Evolutionary conservation across 1,139 yeast genomes (phyloP), one percentile per base, ranked within the genome.

Genomic region (Blastobotrys capitulatus): DNA sequence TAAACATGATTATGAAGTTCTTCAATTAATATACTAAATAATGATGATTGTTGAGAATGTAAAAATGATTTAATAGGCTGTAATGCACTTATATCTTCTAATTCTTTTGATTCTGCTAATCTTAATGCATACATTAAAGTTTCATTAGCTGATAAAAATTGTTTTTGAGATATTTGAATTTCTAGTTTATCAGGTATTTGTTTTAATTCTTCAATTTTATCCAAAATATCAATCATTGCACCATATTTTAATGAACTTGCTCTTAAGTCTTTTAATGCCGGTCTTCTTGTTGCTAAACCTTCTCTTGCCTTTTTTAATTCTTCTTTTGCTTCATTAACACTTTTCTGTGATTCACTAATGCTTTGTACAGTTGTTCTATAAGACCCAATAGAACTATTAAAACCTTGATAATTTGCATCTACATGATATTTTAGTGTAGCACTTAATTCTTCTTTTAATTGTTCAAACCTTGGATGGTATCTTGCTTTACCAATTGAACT

Each of bases 401-500:
- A 90, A 1, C 87, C 82, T 63, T 87, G 94, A 64, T 85, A 86
- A 62, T 90, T 86, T n/a, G 44, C 44, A 57, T 82, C 83, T 22
- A 89, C 97, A 4, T 90, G 89, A 32, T 71, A 69, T 54, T 84
- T 77, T 45, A 90, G 71, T 18, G 82, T 78, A 29, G 66, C 65
- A 40, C 64, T 59, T 25, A 92, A 85, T 37, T 72, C 74, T 48
- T 80, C 75, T 48, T 89, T 73, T 12, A 83, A 78, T 27, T 66
- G 64, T 29, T 80, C 79, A 13, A 90, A 81, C 53, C 78, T 71
- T 15, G 71, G 71, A 50, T 75, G 74, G 54, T 83, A 78, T 60
- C 83, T 83, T 1, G 95, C 95, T 60, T 86, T 69, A 0, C 97
- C 97, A 31, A 89, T 95, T 1, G 96, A 86, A 2, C 95, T 82